Evolutionary conservation across 1,139 yeast genomes (phyloP).

Genomic region (Kurtzmaniella quercitrusa): DNA sequence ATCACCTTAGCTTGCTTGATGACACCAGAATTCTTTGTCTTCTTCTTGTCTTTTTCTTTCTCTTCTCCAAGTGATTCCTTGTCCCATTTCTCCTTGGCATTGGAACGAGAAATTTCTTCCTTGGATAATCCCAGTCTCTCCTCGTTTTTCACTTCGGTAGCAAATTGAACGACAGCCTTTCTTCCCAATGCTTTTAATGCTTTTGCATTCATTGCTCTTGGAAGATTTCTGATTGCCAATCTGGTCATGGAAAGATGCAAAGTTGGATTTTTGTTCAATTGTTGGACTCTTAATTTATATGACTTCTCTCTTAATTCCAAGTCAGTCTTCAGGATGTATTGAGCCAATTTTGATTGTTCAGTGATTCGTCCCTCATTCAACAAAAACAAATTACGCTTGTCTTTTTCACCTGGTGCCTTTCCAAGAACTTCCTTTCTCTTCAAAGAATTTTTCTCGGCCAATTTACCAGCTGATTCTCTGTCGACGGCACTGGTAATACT

Average conservation of each 20-base stretch:
- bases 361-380: conserved; percentile 93
- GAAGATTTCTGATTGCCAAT: conserved; percentile 88
- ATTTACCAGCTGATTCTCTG: conserved; percentile 74
- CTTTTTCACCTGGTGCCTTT: conserved; percentile 74
- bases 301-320: conserved; percentile 87
- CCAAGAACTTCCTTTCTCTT: conserved; percentile 77
- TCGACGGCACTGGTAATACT: conserved; percentile 83
- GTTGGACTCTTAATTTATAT: conserved; percentile 80
- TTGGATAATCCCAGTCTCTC: conserved; percentile 81
- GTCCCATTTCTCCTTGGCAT: conserved; percentile 51
- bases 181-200: conserved; percentile 88
- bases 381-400: conserved; percentile 78
- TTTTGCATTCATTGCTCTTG: conserved; percentile 86
- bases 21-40: conserved; percentile 78
- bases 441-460: conserved; percentile 69
- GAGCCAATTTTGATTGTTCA: conserved; percentile 74
- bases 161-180: conserved; percentile 92
- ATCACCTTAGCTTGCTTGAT: conserved; percentile 91
- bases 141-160: conserved; percentile 78
- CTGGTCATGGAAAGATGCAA: conserved; percentile 89
- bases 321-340: conserved; percentile 63
- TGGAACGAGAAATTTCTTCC: conserved; percentile 81
- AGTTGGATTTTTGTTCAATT: conserved; percentile 84
- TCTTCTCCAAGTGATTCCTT: conserved; percentile 22
- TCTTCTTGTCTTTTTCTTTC: conserved; percentile 44